These are phyloP conservation scores for Scleroderma bovista DNA, from an alignment of 768 basidiomycete species.

Conservation along the genomic window DNA sequence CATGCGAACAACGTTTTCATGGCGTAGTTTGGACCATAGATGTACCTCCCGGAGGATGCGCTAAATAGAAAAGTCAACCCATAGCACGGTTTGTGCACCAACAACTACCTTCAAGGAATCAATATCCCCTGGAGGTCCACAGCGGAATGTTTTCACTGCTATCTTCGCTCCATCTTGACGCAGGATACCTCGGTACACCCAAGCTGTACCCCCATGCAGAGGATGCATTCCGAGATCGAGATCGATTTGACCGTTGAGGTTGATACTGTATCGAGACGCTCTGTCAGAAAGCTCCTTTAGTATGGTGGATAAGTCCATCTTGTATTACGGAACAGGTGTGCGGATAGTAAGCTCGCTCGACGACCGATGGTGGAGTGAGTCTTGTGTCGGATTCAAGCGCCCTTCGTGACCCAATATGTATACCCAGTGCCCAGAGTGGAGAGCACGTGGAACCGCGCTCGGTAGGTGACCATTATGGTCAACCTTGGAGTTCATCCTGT, in stretches of 20 bases:
- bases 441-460: too few relatives aligned
- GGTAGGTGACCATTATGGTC: too few relatives aligned
- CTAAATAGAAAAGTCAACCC: background rate
- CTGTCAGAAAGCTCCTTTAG: background rate
- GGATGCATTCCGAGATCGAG: background rate
- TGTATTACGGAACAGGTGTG: background rate
- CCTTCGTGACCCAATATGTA: too few relatives aligned
- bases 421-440: too few relatives aligned
- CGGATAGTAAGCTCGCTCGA: too few relatives aligned
- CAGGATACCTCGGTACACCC: background rate
- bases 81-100: background rate
- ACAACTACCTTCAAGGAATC: background rate
- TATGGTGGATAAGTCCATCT: background rate
- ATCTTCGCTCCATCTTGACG: background rate
- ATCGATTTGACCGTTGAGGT: background rate
- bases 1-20: background rate
- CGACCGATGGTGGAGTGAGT: too few relatives aligned
- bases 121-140: background rate
- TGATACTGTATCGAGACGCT: background rate
- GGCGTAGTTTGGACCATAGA: background rate
- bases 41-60: background rate
- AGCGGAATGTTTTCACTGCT: background rate
- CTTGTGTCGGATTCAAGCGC: too few relatives aligned
- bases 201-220: background rate
- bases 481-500: too few relatives aligned